Conservation (phyloP, 1,284 basidiomycete genomes). For the Volvariella surrecta region DNA sequence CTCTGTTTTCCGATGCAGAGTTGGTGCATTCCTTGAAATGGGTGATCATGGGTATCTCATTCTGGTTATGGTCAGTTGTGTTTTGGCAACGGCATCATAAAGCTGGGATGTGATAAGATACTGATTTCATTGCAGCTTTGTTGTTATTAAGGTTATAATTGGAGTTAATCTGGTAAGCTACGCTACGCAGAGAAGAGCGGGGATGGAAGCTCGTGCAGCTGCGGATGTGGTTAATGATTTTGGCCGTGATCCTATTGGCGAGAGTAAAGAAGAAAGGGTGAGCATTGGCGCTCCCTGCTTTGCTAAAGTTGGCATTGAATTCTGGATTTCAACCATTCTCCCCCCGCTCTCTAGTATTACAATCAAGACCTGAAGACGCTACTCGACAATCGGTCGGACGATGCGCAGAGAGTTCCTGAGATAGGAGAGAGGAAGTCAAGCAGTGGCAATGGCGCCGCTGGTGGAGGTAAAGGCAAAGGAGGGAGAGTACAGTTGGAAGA, state of each 20-base stretch:
- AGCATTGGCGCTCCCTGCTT: conserved; percentile 15
- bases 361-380: conserved; percentile 72
- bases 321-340: too few species aligned
- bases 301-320: too few species aligned
- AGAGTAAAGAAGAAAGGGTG: conserved; percentile 79
- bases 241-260: conserved; percentile 79
- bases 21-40: conserved; percentile 52
- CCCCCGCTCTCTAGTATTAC: conserved; percentile 46
- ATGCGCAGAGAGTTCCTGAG: conserved; percentile 59
- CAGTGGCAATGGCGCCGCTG: conserved; percentile 25
- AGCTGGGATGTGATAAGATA: conserved; percentile 1
- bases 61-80: conserved; percentile 74
- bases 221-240: conserved; percentile 78
- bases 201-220: conserved; percentile 67
- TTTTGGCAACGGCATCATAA: too few species aligned
- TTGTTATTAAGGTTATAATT: conserved; percentile 83
- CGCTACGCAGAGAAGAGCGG: conserved; percentile 65
- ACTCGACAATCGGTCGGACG: conserved; percentile 61
- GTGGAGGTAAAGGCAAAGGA: conserved; percentile 35
- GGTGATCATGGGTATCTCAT: conserved; percentile 55
- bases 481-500: conserved; percentile 75
- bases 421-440: conserved; percentile 66
- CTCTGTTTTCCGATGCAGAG: conserved; percentile 36
- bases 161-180: conserved; percentile 83
- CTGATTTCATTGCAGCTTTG: conserved; percentile 38